These are phyloP conservation scores for Tulasnella calospora DNA, from an alignment of 768 basidiomycete species.

Conservation along the genomic window DNA sequence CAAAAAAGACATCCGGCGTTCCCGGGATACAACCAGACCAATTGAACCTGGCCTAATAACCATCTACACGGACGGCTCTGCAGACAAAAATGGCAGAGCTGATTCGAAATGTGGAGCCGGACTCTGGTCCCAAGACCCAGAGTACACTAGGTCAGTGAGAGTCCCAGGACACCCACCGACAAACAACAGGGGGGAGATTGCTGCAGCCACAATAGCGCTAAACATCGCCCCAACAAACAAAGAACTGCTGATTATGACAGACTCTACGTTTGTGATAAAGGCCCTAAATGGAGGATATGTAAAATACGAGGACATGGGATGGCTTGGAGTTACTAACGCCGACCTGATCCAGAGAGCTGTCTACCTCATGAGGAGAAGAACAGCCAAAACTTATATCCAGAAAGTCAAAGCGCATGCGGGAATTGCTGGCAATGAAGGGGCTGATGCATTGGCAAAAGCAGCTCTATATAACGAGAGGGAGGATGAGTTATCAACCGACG, in stretches of 20 bases:
- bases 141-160: not conserved
- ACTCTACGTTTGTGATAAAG: not conserved
- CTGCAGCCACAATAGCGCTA: not conserved
- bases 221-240: not conserved
- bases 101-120: constrained; percentile 19
- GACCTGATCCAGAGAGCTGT: constrained; percentile 10
- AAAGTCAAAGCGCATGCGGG: constrained; percentile 16
- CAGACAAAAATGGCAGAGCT: constrained; percentile 15
- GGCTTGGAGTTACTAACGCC: not conserved
- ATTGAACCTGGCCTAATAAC: not conserved
- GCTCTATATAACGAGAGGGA: not conserved
- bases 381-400: constrained; percentile 11
- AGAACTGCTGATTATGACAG: not conserved
- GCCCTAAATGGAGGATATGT: not conserved
- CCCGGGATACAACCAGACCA: not conserved
- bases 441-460: constrained; percentile 7
- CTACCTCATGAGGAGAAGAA: not conserved
- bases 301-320: constrained; percentile 17
- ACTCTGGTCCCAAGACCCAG: not conserved
- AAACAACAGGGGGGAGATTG: constrained; percentile 18
- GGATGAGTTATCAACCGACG: not conserved
- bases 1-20: not conserved
- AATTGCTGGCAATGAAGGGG: not conserved
- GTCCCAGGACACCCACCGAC: constrained; percentile 13
- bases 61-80: constrained; percentile 8